Evolutionary conservation across 495 filamentous ascomycete genomes (phyloP), one percentile per base, ranked within the genome.

Genomic region (Eremomyces bilateralis): DNA sequence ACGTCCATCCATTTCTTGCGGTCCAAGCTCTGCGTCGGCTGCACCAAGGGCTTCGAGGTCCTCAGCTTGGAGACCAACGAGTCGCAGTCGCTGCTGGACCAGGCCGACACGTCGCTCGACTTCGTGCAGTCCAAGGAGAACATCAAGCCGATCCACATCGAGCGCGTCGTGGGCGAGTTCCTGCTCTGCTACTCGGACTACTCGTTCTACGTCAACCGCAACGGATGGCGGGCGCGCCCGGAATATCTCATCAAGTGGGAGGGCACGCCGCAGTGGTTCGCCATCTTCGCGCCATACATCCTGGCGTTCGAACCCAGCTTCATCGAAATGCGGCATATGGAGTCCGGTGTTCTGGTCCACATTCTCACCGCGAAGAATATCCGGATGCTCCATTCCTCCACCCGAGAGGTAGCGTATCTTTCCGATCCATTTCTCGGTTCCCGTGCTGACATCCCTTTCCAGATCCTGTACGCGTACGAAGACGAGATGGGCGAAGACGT

Each of bases 211-310:
- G 88, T 99, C 46, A 95, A 99, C 55, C 70, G 88, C 34, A 93
- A 99, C 51, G 90, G 90, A 18, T 99, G 90, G 90, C 69, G 90
- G 35, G 83, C 85, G 21, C 65, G 83, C 41, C 78, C 83, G 13
- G 90, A 99, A 49, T 99, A 90, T 90, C 74, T 71, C 40, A 91
- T 99, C 45, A 76, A 79, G 20, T 99, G 90, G 90, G 90, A 99
- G 57, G 90, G 90, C 34, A 76, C 67, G 29, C 90, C 90, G 34
- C 73, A 75, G 44, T 67, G 74, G 27, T 99, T 99, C 51, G 88
- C 90, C 0, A 67, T 95, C 24, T 90, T 79, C 24, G 80, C 84
- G 48, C 84, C 84, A 36, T 99, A 85, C 63, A 90, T 99, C 30
- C 59, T 99, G 42, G 90, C 90, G 3, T 99, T 99, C 52, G 90